Evolutionary conservation across 805 yeast genomes (phyloP).

Genomic region (Candida andamanensis): DNA sequence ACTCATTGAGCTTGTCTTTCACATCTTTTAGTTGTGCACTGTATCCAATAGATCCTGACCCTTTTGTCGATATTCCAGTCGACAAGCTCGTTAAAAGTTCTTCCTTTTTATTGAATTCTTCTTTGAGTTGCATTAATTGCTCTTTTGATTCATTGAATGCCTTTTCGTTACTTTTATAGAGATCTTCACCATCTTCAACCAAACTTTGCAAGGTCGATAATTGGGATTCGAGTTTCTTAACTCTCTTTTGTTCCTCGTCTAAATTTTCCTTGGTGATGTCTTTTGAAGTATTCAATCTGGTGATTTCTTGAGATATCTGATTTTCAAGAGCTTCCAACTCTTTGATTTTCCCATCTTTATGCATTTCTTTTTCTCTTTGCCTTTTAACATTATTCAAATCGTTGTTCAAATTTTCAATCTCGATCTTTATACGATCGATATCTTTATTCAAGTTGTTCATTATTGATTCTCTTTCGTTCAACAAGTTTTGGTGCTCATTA

Average conservation of each 20-base stretch:
- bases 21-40: slow-evolving; percentile 62
- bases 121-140: slow-evolving; percentile 42
- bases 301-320: slow-evolving; percentile 53
- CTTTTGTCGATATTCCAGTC: slow-evolving; percentile 86
- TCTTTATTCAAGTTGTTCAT: slow-evolving; percentile 39
- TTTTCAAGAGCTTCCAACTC: slow-evolving; percentile 56
- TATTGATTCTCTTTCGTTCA: slow-evolving; percentile 36
- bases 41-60: slow-evolving; percentile 73
- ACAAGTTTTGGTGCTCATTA: slow-evolving; percentile 38
- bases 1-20: slow-evolving; percentile 49
- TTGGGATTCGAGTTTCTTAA: slow-evolving; percentile 25
- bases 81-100: slow-evolving; percentile 77
- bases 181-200: slow-evolving; percentile 30
- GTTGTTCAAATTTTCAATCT: slow-evolving; percentile 52
- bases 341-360: slow-evolving; percentile 56
- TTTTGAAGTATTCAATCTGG: slow-evolving; percentile 61
- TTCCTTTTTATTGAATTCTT: slow-evolving; percentile 53
- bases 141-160: slow-evolving; percentile 42
- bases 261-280: slow-evolving; percentile 55
- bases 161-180: slow-evolving; percentile 37
- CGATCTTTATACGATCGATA: slow-evolving; percentile 45
- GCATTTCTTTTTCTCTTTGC: slow-evolving; percentile 52
- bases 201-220: slow-evolving; percentile 27
- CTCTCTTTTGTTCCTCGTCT: slow-evolving; percentile 45
- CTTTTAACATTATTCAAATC: slow-evolving; percentile 53